Base-by-base conservation (phyloP, 192 early-diverging fungal genomes). In the Paraglomus brasilianum region DNA sequence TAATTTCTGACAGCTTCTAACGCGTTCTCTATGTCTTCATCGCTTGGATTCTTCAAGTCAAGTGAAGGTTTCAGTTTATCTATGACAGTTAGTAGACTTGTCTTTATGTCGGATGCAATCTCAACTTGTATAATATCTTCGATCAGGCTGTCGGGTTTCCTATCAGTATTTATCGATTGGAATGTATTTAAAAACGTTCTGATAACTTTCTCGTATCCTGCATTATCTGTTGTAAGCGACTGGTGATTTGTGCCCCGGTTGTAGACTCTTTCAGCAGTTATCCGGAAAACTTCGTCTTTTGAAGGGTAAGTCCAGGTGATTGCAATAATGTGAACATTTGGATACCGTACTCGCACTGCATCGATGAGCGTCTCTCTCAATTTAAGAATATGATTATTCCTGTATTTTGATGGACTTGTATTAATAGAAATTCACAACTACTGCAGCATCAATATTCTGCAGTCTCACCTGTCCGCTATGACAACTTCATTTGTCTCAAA, bases 171-270 rank as follows among this genome's bases (percentile, higher is more conserved):
- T 0, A 91, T 38, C 11, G 86, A 81, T 36, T 81, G 64, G 52
- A 91, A 81, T 1, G 49, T 42, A 5, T 49, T 44, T 4, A 89
- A 64, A 72, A 92, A 91, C 24, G 22, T 55, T 14, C 77, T 69
- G 53, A 93, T 89, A 11, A 92, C 70, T 15, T 49, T 14, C n/a
- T 81, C 74, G 71, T 80, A 91, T 0, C 87, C 79, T 0, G 78
- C 81, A 7, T 82, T 77, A 11, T 75, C 59, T 0, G 95, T 92
- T 0, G 88, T 95, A 47, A 96, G 73, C 8, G 78, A 80, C 79
- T 94, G 92, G 69, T 97, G 95, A 59, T 88, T 82, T 43, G 92
- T 88, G 9, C 94, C 95, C 53, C 91, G 83, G 17, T 46, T 22
- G 41, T 74, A 50, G 14, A 96, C 84, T 11, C 93, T 82, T 21